Percentiles rank a stretch among this genome's conserved stretches.
phyloP scores from a whole-genome alignment of 257 asterid genomes.

The Capsicum chinense region DNA sequence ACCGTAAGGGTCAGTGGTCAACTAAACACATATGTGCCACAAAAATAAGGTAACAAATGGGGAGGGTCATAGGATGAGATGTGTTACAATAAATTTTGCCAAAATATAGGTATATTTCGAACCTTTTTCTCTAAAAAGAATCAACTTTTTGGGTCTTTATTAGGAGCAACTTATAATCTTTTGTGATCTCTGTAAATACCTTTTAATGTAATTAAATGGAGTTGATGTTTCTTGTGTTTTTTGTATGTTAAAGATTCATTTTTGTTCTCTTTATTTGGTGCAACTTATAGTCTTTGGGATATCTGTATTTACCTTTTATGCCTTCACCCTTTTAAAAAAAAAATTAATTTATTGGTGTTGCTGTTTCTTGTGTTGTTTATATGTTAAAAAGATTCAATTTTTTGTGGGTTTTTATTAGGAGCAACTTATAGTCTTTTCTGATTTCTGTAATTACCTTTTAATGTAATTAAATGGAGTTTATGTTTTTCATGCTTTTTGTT shows the following conservation, averaged over 20 bases:
- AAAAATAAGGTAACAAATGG: no score
- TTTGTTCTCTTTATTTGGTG: no score
- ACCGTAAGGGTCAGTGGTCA: no score
- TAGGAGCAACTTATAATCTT: not conserved
- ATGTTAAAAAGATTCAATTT: not conserved
- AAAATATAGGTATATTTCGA: no score
- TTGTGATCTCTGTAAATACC: not conserved
- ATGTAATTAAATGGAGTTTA: no score
- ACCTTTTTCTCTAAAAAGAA: not conserved
- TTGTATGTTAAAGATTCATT: not conserved
- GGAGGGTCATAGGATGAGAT: no score
- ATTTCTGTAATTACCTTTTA: not conserved
- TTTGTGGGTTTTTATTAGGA: not conserved
- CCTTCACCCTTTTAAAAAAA: no score
- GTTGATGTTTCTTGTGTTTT: not conserved
- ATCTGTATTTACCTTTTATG: not conserved
- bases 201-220: not conserved
- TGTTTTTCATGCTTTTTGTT: not conserved
- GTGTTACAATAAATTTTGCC: no score
- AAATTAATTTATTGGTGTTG: not conserved
- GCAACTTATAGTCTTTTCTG: constrained; percentile 6
- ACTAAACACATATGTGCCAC: no score
- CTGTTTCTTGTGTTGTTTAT: not conserved
- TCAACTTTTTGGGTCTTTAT: not conserved
- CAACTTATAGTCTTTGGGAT: not conserved